Evolutionary conservation across 768 basidiomycete genomes (phyloP).

Genomic region (Amanita brunnescens): DNA sequence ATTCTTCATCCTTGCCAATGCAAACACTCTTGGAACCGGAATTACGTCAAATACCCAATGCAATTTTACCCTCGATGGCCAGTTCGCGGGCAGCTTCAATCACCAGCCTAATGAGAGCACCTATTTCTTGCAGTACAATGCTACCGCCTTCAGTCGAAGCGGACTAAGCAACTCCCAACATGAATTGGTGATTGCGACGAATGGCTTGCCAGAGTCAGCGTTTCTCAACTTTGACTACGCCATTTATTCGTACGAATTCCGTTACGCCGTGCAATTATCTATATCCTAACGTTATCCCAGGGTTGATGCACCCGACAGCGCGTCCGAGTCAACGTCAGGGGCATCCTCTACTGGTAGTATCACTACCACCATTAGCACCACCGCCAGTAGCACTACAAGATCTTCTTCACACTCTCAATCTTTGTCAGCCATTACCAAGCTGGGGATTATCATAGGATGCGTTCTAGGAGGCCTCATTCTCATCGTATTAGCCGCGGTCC

Average conservation of each 20-base stretch:
- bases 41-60: constrained; percentile 18
- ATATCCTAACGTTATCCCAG: neutral
- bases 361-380: neutral
- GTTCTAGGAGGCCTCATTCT: constrained; percentile 14
- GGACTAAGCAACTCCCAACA: constrained; percentile 22
- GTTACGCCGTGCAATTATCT: neutral
- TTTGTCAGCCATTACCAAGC: neutral
- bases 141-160: constrained; percentile 18
- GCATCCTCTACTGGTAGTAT: neutral
- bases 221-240: constrained; percentile 34
- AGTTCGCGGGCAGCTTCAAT: constrained; percentile 12
- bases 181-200: constrained; percentile 22
- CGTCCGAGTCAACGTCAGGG: neutral
- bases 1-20: constrained; percentile 7
- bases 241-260: constrained; percentile 28
- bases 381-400: too few species aligned
- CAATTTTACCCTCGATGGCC: constrained; percentile 27
- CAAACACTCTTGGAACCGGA: neutral
- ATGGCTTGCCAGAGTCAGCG: constrained; percentile 18
- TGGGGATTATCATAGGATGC: constrained; percentile 16
- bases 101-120: constrained; percentile 20
- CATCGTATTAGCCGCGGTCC: constrained; percentile 7
- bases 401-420: neutral
- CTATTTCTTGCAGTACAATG: constrained; percentile 19
- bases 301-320: neutral